phyloP scores from a whole-genome alignment of 2,329 filamentous ascomycete genomes.

The Ascochyta fabae region DNA sequence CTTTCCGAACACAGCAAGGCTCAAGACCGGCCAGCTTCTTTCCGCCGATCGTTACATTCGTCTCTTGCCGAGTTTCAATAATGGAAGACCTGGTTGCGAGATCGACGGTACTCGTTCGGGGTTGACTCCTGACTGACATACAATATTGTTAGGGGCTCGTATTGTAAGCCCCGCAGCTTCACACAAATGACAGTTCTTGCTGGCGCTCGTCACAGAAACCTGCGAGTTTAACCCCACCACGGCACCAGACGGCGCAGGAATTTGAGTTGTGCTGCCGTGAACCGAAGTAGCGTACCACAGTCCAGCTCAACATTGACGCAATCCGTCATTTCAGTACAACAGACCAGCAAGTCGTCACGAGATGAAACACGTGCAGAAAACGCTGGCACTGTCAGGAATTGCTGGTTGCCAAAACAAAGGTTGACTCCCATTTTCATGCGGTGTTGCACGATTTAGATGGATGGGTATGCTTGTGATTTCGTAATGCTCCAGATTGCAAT shows the following conservation, averaged over 20 bases:
- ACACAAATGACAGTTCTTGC: too few relatives aligned
- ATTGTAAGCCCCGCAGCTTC: neutral
- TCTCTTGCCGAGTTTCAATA: neutral
- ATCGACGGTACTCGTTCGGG: slow-evolving; percentile 10
- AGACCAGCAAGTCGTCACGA: neutral
- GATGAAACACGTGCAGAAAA: neutral
- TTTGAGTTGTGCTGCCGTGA: slow-evolving; percentile 5
- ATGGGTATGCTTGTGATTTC: too few relatives aligned
- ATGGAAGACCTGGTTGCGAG: slow-evolving; percentile 4
- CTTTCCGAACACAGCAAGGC: slow-evolving; percentile 20
- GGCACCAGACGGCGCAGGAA: slow-evolving; percentile 1
- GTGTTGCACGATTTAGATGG: too few relatives aligned
- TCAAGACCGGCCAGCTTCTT: slow-evolving; percentile 17
- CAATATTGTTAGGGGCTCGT: neutral
- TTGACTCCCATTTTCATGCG: too few relatives aligned
- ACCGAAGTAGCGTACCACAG: slow-evolving; percentile 8
- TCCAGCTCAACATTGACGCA: neutral
- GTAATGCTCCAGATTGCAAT: neutral
- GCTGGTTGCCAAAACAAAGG: too few relatives aligned
- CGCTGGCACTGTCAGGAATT: neutral
- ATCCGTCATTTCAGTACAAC: neutral
- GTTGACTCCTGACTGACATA: slow-evolving; percentile 1
- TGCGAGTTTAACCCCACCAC: slow-evolving; percentile 1
- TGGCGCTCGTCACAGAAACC: neutral
- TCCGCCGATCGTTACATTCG: slow-evolving; percentile 22